Evolutionary conservation across 805 yeast species (phyloP), one percentile per base, ranked within the genome.

Genomic region (Metschnikowia colocasiae): DNA sequence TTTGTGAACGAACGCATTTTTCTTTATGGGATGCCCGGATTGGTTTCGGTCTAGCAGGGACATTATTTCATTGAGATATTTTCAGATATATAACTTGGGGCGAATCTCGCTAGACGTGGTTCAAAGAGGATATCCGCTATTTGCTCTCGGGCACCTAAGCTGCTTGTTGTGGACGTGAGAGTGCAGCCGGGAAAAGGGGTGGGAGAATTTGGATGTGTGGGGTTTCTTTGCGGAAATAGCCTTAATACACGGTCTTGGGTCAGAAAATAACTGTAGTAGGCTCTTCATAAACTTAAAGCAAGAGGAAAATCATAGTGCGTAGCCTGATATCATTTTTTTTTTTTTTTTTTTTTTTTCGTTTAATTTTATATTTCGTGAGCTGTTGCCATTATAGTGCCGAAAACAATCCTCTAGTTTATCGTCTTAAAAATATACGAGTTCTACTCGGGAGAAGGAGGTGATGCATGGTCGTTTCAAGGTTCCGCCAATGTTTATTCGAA

Each of bases 1-100:
- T 54, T 71, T 71, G 55, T 69, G 74, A 4, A 83, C 86, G 63
- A 83, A 83, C 0, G 86, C 87, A 47, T 76, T 75, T 47, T 77
- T 77, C 59, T 79, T 79, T 32, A 65, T 56, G 34, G 63, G 61
- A 25, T 61, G 64, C 23, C 63, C 68, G 40, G 47, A 53, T 29
- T 51, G 40, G 46, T 62, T 63, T 29, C 40, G 43, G 23, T 44
- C 46, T 16, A 29, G 13, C 30, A 27, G 30, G 22, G 46, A 10
- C 46, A 43, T 43, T 18, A 12, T 33, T 33, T n/a, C 37, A 29
- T 33, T 18, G 25, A 40, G 25, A 20, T 20, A 12, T 9, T 13
- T n/a, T 15, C 18, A 22, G 32, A 38, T 18, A 25, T 13, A 18
- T n/a, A 8, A 26, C 16, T 38, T 38, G 31, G 41, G 19, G 33